Percentiles rank a stretch among this genome's conserved stretches.
Conservation (phyloP, 805 yeast species). For the Priceomyces medius region DNA sequence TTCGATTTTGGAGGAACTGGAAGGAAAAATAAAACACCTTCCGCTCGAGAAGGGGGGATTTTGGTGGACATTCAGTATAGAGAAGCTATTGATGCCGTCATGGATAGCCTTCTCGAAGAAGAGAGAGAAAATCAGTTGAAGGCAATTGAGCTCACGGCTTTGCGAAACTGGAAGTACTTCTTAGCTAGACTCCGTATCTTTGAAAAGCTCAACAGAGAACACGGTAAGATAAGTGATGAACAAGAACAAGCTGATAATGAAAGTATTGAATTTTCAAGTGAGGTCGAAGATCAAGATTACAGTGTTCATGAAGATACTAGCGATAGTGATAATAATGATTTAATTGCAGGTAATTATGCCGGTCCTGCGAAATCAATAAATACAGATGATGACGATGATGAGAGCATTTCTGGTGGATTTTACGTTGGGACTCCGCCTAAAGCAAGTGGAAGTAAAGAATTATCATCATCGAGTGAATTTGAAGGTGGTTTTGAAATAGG, state of each 20-base stretch:
- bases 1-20: conserved; percentile 64
- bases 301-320: not conserved
- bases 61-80: conserved; percentile 62
- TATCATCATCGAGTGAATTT: conserved; percentile 1
- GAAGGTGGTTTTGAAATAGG: conserved; percentile 20
- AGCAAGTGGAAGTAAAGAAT: not conserved
- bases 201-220: conserved; percentile 45
- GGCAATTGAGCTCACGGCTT: conserved; percentile 47
- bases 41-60: conserved; percentile 71
- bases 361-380: conserved; percentile 2
- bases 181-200: conserved; percentile 50
- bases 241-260: conserved; percentile 1
- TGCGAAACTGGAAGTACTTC: conserved; percentile 54
- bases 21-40: conserved; percentile 41
- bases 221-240: conserved; percentile 41
- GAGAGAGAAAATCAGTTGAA: conserved; percentile 45
- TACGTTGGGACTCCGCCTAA: conserved; percentile 3
- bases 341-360: conserved; percentile 1
- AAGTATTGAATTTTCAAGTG: not conserved
- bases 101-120: conserved; percentile 49
- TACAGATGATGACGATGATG: conserved; percentile 2
- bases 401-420: conserved; percentile 9
- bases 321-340: not conserved
- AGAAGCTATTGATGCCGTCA: conserved; percentile 58
- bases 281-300: conserved; percentile 1